These are phyloP conservation scores for Pseudogymnoascus sp. DNA, from an alignment of 2,329 filamentous ascomycete species.

Conservation along the genomic window DNA sequence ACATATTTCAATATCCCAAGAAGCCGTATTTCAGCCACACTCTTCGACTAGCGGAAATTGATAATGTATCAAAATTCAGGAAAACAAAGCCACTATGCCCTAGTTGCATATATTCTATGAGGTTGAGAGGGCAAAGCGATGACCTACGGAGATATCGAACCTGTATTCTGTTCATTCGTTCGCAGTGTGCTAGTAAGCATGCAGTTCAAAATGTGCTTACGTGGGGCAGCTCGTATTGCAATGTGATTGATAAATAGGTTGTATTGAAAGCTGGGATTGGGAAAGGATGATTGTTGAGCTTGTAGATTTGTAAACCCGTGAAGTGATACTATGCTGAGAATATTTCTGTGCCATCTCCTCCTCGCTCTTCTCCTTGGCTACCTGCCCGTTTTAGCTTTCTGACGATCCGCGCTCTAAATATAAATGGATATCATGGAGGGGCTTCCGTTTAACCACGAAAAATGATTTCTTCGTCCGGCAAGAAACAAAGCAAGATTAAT, in stretches of 20 bases:
- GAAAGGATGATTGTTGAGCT: background rate
- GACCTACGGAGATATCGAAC: background rate
- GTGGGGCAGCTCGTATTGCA: background rate
- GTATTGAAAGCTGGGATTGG: background rate
- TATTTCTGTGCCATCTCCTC: background rate
- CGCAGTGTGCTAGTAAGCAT: background rate
- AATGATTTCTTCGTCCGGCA: background rate
- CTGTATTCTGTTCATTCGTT: background rate
- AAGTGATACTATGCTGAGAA: background rate
- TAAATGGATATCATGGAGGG: background rate
- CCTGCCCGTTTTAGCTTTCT: background rate
- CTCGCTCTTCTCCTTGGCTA: background rate
- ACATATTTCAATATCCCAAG: background rate
- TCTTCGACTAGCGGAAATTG: background rate
- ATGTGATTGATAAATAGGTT: background rate
- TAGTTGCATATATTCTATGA: background rate
- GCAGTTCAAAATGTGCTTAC: background rate
- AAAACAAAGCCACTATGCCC: background rate
- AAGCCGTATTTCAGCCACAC: background rate
- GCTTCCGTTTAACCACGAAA: background rate
- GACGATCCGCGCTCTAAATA: background rate
- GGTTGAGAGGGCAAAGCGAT: background rate
- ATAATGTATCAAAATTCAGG: background rate
- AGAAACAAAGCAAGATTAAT: background rate
- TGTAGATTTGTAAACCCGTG: background rate